phyloP scores from a whole-genome alignment of 306 rosid species.

The Geum urbanum region DNA sequence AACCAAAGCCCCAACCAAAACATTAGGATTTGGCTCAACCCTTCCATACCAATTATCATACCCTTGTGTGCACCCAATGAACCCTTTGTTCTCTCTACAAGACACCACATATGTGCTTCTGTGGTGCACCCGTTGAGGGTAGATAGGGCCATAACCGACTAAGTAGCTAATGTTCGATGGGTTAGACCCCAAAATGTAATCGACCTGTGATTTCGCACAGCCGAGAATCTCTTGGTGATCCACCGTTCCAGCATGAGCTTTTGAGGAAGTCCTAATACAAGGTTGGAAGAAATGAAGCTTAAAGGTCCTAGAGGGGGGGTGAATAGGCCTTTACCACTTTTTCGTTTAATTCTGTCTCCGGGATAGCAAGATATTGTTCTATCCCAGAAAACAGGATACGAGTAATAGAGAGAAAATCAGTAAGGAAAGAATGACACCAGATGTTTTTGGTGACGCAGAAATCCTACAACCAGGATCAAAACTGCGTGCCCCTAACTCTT shows the following conservation, averaged over 20 bases:
- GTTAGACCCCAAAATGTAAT: slow-evolving; percentile 82
- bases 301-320: too few species aligned
- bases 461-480: too few species aligned
- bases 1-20: slow-evolving; percentile 82
- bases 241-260: slow-evolving; percentile 33
- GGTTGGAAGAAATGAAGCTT: slow-evolving; percentile 69
- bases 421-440: too few species aligned
- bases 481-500: too few species aligned
- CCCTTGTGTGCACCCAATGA: slow-evolving; percentile 96
- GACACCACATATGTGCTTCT: slow-evolving; percentile 86
- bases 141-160: slow-evolving; percentile 71
- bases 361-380: too few species aligned
- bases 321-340: too few species aligned
- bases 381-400: too few species aligned
- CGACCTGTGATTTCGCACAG: slow-evolving; percentile 69
- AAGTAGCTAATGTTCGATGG: slow-evolving; percentile 87
- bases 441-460: too few species aligned
- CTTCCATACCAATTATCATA: slow-evolving; percentile 79
- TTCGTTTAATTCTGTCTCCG: too few species aligned
- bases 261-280: slow-evolving; percentile 62
- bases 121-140: slow-evolving; percentile 79
- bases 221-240: slow-evolving; percentile 40
- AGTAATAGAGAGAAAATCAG: too few species aligned
- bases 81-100: slow-evolving; percentile 71
- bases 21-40: slow-evolving; percentile 57